phyloP scores from a whole-genome alignment of 768 basidiomycete genomes.

The Candolleomyces eurysporus region DNA sequence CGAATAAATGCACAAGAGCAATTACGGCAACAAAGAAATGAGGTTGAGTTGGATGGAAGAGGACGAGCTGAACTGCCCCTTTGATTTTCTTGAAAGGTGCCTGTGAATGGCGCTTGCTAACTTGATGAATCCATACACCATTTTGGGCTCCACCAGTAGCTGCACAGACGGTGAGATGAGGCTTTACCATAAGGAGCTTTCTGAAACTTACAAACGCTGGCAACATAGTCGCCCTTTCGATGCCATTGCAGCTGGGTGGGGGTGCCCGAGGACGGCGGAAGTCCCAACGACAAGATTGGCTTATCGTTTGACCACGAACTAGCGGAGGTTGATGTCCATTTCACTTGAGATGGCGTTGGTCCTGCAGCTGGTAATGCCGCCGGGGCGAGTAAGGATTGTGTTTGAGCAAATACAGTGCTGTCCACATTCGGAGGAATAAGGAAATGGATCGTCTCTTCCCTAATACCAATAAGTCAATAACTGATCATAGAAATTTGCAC shows the following conservation, averaged over 20 bases:
- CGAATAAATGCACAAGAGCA: conserved; percentile 11
- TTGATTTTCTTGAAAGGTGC: conserved; percentile 96
- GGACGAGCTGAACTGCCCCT: conserved; percentile 84
- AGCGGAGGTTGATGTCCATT: conserved; percentile 60
- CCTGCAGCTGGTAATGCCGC: conserved; percentile 58
- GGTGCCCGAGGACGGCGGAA: conserved; percentile 66
- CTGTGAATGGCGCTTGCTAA: conserved; percentile 92
- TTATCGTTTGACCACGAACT: conserved; percentile 47
- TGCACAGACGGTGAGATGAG: conserved; percentile 12
- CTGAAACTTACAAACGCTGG: conserved; percentile 81
- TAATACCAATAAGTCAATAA: conserved; percentile 29
- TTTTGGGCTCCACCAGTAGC: conserved; percentile 71
- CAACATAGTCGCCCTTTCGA: conserved; percentile 90
- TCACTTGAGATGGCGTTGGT: conserved; percentile 58
- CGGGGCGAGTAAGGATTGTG: conserved; percentile 61
- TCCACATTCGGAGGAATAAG: conserved; percentile 80
- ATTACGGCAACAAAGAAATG: conserved; percentile 97
- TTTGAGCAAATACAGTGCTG: conserved; percentile 52
- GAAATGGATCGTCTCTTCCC: conserved; percentile 79
- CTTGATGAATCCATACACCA: conserved; percentile 93
- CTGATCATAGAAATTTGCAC: conserved; percentile 4
- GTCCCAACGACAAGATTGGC: conserved; percentile 56
- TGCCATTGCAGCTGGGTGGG: conserved; percentile 91
- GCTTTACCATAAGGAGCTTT: conserved; percentile 2
- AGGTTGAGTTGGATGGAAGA: conserved; percentile 93